Percentiles rank a stretch among this genome's conserved stretches.
Evolutionary conservation across 805 yeast species (phyloP).

Genomic region (Yamadazyma sp.): DNA sequence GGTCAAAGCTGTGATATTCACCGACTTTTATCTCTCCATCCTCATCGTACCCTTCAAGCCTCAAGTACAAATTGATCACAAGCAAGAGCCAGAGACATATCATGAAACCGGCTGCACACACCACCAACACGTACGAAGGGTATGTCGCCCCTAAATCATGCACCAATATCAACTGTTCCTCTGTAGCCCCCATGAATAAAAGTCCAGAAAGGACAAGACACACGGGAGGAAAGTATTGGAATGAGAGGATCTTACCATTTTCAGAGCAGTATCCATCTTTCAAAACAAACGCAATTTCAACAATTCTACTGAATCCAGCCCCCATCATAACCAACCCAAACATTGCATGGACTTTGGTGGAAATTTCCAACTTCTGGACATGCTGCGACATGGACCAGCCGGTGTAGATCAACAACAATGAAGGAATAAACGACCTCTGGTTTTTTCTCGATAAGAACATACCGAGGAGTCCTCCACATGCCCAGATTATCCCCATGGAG

Average conservation of each 20-base stretch:
- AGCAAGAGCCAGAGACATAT: slow-evolving; percentile 64
- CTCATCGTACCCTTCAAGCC: slow-evolving; percentile 42
- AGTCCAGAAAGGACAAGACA: slow-evolving; percentile 76
- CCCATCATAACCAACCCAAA: slow-evolving; percentile 79
- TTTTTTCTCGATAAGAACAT: slow-evolving; percentile 61
- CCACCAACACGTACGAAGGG: slow-evolving; percentile 73
- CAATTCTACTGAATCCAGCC: slow-evolving; percentile 73
- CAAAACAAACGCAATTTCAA: slow-evolving; percentile 78
- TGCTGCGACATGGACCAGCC: slow-evolving; percentile 96
- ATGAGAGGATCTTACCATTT: slow-evolving; percentile 53
- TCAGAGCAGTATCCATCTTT: slow-evolving; percentile 51
- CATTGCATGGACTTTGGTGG: slow-evolving; percentile 84
- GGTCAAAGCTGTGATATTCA: slow-evolving; percentile 18
- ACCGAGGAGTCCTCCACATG: slow-evolving; percentile 91
- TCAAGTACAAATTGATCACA: slow-evolving; percentile 58
- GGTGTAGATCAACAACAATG: slow-evolving; percentile 77
- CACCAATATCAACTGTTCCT: slow-evolving; percentile 77
- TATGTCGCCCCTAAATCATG: slow-evolving; percentile 78
- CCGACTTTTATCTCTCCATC: slow-evolving; percentile 30
- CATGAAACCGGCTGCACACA: slow-evolving; percentile 71
- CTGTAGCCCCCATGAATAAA: slow-evolving; percentile 89
- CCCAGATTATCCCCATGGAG: slow-evolving; percentile 94
- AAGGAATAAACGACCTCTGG: slow-evolving; percentile 76
- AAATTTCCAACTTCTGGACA: slow-evolving; percentile 67
- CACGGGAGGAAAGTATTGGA: slow-evolving; percentile 87